These are phyloP conservation scores for Hypoxylon rickii DNA, from an alignment of 495 filamentous ascomycete genomes.

Conservation along the genomic window DNA sequence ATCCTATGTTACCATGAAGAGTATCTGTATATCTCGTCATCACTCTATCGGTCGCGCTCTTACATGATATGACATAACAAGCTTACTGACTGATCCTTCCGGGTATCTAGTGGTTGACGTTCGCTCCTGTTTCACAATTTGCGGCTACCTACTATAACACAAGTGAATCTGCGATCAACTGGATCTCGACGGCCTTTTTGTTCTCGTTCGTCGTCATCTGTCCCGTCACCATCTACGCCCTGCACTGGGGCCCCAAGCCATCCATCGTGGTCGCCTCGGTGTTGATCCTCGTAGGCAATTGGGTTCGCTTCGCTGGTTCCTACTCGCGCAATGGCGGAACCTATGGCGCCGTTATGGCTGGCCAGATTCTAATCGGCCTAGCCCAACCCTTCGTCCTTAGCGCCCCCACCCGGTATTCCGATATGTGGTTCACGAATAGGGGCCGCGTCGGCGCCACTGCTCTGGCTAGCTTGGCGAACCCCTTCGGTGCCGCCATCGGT, in stretches of 20 bases:
- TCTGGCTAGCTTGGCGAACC: constrained; percentile 80
- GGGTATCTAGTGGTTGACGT: constrained; percentile 82
- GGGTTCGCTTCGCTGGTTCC: constrained; percentile 88
- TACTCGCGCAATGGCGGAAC: constrained; percentile 54
- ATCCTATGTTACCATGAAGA: constrained; percentile 2
- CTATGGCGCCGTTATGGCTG: constrained; percentile 85
- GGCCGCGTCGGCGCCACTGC: constrained; percentile 90
- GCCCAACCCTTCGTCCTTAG: constrained; percentile 91
- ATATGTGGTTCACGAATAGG: constrained; percentile 88
- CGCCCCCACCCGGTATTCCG: constrained; percentile 88
- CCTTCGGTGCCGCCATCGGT: constrained; percentile 83
- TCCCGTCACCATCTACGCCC: constrained; percentile 75
- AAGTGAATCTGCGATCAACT: constrained; percentile 81
- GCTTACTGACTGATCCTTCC: constrained; percentile 6
- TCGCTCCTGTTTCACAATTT: constrained; percentile 79
- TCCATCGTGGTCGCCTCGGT: constrained; percentile 74
- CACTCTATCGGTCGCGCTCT: not conserved
- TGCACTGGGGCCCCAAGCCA: constrained; percentile 78
- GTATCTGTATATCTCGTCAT: constrained; percentile 1
- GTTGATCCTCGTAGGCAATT: constrained; percentile 81
- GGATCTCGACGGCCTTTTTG: constrained; percentile 84
- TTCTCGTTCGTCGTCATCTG: constrained; percentile 79
- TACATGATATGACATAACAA: not conserved
- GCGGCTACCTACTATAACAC: constrained; percentile 76
- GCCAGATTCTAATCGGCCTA: constrained; percentile 89